A percentile compares a stretch with the other conserved stretches of the same genome.
Evolutionary conservation across 2,329 filamentous ascomycete genomes (phyloP).

Genomic region (Malbranchea zuffiana): DNA sequence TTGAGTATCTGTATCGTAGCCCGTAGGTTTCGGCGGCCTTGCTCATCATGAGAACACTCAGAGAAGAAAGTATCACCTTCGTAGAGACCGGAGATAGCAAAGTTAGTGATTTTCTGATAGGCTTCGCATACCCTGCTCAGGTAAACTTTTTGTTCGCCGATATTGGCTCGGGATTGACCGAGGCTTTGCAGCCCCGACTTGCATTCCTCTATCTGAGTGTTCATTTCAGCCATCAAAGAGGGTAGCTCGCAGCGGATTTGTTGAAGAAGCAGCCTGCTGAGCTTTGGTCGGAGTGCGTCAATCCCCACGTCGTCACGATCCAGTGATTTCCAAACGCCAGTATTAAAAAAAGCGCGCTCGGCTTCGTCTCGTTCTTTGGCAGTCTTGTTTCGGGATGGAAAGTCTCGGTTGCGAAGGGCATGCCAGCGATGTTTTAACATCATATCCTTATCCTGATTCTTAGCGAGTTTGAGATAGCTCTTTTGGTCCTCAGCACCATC

Average conservation of each 20-base stretch:
- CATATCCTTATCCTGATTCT: conserved; percentile 10
- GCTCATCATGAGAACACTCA: conserved; percentile 14
- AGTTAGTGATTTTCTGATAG: conserved; percentile 28
- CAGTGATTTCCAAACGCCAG: conserved; percentile 16
- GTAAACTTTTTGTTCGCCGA: conserved; percentile 40
- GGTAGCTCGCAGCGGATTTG: conserved; percentile 21
- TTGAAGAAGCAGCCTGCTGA: conserved; percentile 19
- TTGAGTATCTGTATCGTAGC: conserved; percentile 20
- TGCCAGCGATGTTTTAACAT: conserved; percentile 11
- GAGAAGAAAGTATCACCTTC: conserved; percentile 26
- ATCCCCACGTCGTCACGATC: conserved; percentile 15
- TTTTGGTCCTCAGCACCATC: conserved; percentile 1
- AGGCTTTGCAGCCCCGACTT: conserved; percentile 34
- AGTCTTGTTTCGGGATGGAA: conserved; percentile 5
- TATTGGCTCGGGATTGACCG: conserved; percentile 25
- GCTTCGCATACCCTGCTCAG: conserved; percentile 28
- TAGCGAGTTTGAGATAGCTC: conserved; percentile 5
- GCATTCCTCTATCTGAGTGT: conserved; percentile 24
- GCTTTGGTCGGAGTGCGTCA: conserved; percentile 14
- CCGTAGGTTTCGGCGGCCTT: conserved; percentile 23
- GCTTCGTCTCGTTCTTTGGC: conserved; percentile 15
- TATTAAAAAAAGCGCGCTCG: conserved; percentile 18
- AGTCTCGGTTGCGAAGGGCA: conserved; percentile 5
- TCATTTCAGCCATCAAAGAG: conserved; percentile 17
- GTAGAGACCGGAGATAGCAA: conserved; percentile 27